Base-by-base conservation (phyloP, 1,284 basidiomycete species). In the Ganoderma leucocontextum region DNA sequence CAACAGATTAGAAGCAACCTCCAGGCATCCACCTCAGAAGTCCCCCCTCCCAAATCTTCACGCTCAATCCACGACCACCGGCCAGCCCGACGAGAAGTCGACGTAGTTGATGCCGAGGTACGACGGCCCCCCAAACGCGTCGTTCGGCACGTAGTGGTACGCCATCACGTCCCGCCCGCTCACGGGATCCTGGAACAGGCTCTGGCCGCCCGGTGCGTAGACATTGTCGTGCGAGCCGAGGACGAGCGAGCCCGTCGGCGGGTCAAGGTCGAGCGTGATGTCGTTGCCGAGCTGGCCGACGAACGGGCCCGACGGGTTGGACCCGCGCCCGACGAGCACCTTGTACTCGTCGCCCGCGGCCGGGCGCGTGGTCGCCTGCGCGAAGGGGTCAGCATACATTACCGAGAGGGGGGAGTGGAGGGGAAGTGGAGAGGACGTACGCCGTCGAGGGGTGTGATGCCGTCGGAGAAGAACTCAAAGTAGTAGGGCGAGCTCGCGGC, bases 191-290 rank as follows among this genome's bases (percentile, higher is more conserved):
- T n/a, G 38, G 60, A 68, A 70, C 36, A 70, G 39, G 58, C 68
- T 68, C 62, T 70, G 64, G n/a, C 75, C 78, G 38, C 80, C 80
- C 29, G 80, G 78, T 19, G 79, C 78, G 66, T 78, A 80, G 65
- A 80, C 73, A 62, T 80, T 77, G 60, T 73, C 80, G 69, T 79
- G 80, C 41, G 77, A 78, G 41, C 70, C 77, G 13, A 80, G 74
- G 10, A 81, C 76, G 41, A 79, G 71, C 8, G 76, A 76, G 19
- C 79, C 80, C 53, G 62, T 39, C 9, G 60, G 52, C 22, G 44
- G 29, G 39, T 17, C 19, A 70, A 74, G n/a, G 74, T 75, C 63
- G 67, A 69, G 63, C 49, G 66, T 71, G 76, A 67, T 61, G 15
- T 74, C 70, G 25, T 73, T 71, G 2, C 78, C 78, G 35, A 59